Conservation (phyloP, 1,139 yeast genomes). For the Lodderomyces pseudojiufengensis region DNA sequence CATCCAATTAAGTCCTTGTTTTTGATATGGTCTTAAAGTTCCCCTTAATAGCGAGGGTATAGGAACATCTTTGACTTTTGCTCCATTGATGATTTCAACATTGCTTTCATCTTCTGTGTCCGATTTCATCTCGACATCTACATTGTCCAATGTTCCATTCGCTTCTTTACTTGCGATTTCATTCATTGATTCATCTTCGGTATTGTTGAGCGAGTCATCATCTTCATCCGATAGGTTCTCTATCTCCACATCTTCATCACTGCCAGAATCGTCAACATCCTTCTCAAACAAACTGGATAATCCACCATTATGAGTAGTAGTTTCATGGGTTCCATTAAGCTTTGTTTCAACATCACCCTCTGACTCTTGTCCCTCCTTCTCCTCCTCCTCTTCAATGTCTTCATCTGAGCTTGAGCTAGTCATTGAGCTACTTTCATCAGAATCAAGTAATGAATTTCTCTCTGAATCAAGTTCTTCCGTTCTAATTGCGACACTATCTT, state of each 20-base stretch:
- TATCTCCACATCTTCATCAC: conserved; percentile 12
- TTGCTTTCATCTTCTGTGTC: conserved; percentile 26
- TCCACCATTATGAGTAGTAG: conserved; percentile 1
- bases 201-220: conserved; percentile 14
- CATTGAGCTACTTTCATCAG: conserved; percentile 17
- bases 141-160: conserved; percentile 11
- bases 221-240: conserved; percentile 16
- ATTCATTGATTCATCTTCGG: conserved; percentile 26
- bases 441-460: conserved; percentile 19
- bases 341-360: not conserved
- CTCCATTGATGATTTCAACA: conserved; percentile 32
- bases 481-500: conserved; percentile 24
- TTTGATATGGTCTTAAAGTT: conserved; percentile 83
- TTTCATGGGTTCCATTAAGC: not conserved
- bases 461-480: conserved; percentile 9
- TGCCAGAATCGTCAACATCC: conserved; percentile 14
- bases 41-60: conserved; percentile 72
- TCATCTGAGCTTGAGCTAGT: conserved; percentile 5
- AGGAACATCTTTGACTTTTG: conserved; percentile 66
- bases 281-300: conserved; percentile 14
- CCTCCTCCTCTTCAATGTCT: not conserved
- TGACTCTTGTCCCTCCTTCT: not conserved
- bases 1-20: conserved; percentile 95
- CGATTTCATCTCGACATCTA: conserved; percentile 19
- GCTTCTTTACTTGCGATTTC: conserved; percentile 20